A percentile compares a stretch with the other conserved stretches of the same genome.
phyloP scores from a whole-genome alignment of 2,329 filamentous ascomycete genomes.

The Pestalotiopsis sp. region DNA sequence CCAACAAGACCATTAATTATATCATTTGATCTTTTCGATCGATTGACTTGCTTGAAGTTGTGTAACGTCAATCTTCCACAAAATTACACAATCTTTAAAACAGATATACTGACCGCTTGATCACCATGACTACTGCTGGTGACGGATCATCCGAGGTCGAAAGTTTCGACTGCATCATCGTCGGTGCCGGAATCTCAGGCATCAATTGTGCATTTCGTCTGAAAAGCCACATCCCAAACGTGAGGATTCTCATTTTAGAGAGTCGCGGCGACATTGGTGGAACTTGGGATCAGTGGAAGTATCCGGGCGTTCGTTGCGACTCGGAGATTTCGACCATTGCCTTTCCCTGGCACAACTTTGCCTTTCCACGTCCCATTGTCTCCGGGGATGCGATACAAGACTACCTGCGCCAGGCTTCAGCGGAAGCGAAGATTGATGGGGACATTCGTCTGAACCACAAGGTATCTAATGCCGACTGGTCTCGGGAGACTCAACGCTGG shows the following conservation, averaged over 20 bases:
- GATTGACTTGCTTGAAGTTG: no score
- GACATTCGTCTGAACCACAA: neutral
- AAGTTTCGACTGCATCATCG: neutral
- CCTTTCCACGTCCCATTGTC: neutral
- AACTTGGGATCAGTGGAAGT: neutral
- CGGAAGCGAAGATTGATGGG: neutral
- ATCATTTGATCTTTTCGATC: no score
- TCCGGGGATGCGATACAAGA: neutral
- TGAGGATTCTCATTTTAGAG: neutral
- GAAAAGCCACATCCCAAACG: neutral
- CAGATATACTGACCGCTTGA: neutral
- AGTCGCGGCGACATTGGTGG: neutral
- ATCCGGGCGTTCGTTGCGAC: neutral
- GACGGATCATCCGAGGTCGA: neutral
- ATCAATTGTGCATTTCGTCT: neutral
- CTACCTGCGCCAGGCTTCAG: neutral
- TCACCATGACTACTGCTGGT: neutral
- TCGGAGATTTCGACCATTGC: slow-evolving; percentile 57
- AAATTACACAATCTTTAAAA: neutral
- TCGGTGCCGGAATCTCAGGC: neutral
- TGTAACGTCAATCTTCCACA: neutral
- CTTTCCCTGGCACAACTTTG: slow-evolving; percentile 65
- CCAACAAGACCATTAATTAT: no score
- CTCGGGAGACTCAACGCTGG: neutral
- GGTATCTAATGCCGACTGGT: neutral